Percentiles rank a stretch among this genome's conserved stretches.
Evolutionary conservation across 164 flowering plant species (phyloP).

Genomic region (Vitis amurensis): DNA sequence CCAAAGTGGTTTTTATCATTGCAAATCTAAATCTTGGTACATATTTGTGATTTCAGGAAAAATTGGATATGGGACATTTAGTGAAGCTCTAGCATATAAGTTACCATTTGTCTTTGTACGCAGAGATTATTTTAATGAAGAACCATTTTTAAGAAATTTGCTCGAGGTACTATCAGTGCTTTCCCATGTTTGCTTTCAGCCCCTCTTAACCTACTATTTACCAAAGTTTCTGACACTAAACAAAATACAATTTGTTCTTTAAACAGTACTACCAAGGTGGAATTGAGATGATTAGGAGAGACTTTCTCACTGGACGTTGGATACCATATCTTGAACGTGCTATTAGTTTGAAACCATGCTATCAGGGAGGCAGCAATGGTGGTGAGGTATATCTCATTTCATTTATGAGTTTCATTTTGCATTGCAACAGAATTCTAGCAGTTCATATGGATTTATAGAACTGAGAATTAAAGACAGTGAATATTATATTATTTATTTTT

Average conservation of each 20-base stretch:
- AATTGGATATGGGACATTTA: conserved; percentile 96
- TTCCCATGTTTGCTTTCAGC: not conserved
- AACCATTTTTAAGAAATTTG: conserved; percentile 94
- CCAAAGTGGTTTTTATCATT: not conserved
- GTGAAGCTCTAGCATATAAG: conserved; percentile 93
- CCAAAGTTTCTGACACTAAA: conserved; percentile 1
- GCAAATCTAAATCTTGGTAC: not conserved
- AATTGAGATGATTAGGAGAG: conserved; percentile 98
- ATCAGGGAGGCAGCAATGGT: conserved; percentile 89
- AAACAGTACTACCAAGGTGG: conserved; percentile 83
- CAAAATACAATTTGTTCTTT: not conserved
- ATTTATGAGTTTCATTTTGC: too few species aligned
- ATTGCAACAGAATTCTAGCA: too few species aligned
- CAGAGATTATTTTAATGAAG: conserved; percentile 97
- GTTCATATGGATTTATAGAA: too few species aligned
- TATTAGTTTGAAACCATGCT: conserved; percentile 79
- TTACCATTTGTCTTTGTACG: conserved; percentile 93
- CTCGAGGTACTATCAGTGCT: conserved; percentile 62
- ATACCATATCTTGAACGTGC: conserved; percentile 93
- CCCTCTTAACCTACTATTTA: not conserved
- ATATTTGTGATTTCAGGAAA: conserved; percentile 56
- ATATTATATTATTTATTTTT: too few species aligned
- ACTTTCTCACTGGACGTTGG: conserved; percentile 91
- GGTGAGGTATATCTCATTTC: conserved; percentile 66
- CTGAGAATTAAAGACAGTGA: too few species aligned